Evolutionary conservation across 73 alveolate species (phyloP).

Genomic region (Tetrahymena malaccensis): DNA sequence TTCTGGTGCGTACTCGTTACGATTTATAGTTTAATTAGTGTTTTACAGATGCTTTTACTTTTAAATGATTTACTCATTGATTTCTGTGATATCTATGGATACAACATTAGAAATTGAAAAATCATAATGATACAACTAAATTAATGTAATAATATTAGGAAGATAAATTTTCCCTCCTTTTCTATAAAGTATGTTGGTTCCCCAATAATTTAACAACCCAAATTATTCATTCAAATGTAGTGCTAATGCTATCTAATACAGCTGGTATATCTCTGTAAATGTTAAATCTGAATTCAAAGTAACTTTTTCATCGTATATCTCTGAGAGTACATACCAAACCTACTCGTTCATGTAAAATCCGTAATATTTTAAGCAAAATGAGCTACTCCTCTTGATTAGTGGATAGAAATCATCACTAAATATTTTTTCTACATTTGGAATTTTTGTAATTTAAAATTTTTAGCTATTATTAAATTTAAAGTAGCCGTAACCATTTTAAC

Average conservation of each 20-base stretch:
- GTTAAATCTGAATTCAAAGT: not conserved
- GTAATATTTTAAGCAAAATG: not conserved
- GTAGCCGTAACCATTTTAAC: not conserved
- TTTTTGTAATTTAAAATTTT: not conserved
- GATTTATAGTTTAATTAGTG: not conserved
- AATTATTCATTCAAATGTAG: not conserved
- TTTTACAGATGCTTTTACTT: not conserved
- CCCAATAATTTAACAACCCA: not conserved
- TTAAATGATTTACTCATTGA: not conserved
- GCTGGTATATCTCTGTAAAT: not conserved
- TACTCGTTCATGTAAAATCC: not conserved
- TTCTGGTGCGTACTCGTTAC: not conserved
- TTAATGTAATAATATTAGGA: not conserved
- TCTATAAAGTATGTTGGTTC: not conserved
- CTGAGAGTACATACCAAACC: not conserved
- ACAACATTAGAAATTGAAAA: not conserved
- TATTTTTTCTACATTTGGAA: not conserved
- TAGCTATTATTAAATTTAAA: not conserved
- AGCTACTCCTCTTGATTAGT: not conserved
- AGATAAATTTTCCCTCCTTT: not conserved
- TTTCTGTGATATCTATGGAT: not conserved
- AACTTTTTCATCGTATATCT: not conserved
- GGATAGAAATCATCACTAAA: not conserved
- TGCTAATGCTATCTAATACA: not conserved
- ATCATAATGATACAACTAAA: not conserved